Percentiles rank a stretch among this genome's conserved stretches.
Conservation (phyloP, 2,329 filamentous ascomycete genomes). For the Hymenoscyphus linearis region DNA sequence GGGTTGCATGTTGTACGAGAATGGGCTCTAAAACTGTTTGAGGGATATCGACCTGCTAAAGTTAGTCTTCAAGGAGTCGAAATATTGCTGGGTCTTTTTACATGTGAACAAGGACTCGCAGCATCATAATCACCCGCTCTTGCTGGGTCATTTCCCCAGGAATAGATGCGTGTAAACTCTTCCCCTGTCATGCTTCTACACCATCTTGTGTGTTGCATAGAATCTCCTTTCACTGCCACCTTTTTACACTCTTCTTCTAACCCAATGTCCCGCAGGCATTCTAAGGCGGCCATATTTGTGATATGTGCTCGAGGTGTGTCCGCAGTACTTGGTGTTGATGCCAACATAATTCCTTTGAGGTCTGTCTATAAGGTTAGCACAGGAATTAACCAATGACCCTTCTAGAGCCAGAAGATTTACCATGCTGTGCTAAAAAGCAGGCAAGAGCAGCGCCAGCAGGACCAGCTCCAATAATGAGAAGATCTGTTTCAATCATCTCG, state of each 20-base stretch:
- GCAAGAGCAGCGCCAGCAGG: conserved; percentile 50
- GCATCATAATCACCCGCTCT: conserved; percentile 40
- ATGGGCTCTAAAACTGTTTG: conserved; percentile 46
- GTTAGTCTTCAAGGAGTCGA: neutral
- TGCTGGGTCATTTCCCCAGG: conserved; percentile 45
- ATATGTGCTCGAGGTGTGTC: conserved; percentile 56
- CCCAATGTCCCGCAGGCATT: conserved; percentile 48
- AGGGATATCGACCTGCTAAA: conserved; percentile 36
- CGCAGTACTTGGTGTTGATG: conserved; percentile 43
- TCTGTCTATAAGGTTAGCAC: conserved; percentile 28
- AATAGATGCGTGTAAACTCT: conserved; percentile 45
- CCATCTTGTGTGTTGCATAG: conserved; percentile 49
- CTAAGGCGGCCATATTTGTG: conserved; percentile 52
- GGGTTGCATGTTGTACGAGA: conserved; percentile 38
- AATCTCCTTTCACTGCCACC: conserved; percentile 35
- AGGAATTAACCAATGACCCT: neutral
- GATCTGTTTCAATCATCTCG: conserved; percentile 35
- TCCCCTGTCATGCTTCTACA: conserved; percentile 47
- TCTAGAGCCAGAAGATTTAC: conserved; percentile 27
- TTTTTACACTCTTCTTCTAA: conserved; percentile 39
- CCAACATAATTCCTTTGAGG: conserved; percentile 49
- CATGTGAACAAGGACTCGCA: conserved; percentile 38
- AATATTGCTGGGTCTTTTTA: neutral
- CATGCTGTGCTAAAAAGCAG: conserved; percentile 46
- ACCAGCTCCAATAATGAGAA: conserved; percentile 46